These are phyloP conservation scores for Paramecium primaurelia DNA, from an alignment of 73 alveolate species.

Conservation along the genomic window DNA sequence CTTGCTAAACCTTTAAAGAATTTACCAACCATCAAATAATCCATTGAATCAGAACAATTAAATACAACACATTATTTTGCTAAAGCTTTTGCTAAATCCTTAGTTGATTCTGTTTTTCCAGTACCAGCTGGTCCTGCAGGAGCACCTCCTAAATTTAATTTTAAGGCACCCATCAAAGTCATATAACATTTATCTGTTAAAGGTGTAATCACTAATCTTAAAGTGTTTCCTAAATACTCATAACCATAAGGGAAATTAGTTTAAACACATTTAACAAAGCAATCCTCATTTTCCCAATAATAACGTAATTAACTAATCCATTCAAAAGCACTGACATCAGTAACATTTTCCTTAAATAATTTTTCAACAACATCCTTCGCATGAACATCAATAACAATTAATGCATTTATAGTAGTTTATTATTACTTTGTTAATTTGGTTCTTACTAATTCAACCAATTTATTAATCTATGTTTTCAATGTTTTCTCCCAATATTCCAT, in stretches of 20 bases:
- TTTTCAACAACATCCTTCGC: constrained; percentile 85
- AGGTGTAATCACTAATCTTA: constrained; percentile 96
- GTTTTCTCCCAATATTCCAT: constrained; percentile 51
- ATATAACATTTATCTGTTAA: constrained; percentile 96
- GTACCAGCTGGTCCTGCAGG: constrained; percentile 99
- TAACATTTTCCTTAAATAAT: constrained; percentile 54
- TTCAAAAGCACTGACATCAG: constrained; percentile 70
- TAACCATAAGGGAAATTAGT: constrained; percentile 94
- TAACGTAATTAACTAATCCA: constrained; percentile 89
- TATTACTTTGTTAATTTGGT: constrained; percentile 75
- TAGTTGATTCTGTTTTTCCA: constrained; percentile 99
- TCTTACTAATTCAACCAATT: constrained; percentile 70
- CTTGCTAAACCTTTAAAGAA: constrained; percentile 95
- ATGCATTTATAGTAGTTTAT: constrained; percentile 92
- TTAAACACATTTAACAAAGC: constrained; percentile 78
- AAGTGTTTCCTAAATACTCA: constrained; percentile 96
- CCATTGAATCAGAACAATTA: constrained; percentile 99
- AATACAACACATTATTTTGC: constrained; percentile 99
- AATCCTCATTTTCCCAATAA: constrained; percentile 88
- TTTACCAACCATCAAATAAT: constrained; percentile 91
- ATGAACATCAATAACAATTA: constrained; percentile 99
- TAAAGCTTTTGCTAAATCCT: constrained; percentile 98
- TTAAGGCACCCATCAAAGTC: constrained; percentile 96
- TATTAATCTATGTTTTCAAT: constrained; percentile 9
- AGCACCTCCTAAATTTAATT: constrained; percentile 96